A percentile compares a stretch with the other conserved stretches of the same genome.
phyloP scores from a whole-genome alignment of 129 eudicot genomes.

The Centaurea solstitialis region DNA sequence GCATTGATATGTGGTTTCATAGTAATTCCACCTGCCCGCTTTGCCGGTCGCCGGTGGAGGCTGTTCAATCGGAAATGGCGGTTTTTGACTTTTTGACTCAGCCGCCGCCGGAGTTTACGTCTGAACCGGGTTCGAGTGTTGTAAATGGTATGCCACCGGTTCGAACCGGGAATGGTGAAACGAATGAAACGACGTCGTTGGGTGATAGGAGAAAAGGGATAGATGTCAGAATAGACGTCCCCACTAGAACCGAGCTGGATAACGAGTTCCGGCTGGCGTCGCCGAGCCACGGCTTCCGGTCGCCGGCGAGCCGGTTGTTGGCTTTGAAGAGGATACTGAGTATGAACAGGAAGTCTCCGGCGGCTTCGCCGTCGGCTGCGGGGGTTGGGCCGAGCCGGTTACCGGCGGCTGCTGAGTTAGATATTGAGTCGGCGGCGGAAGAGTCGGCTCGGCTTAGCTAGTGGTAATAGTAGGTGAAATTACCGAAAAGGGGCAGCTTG shows the following conservation, averaged over 20 bases:
- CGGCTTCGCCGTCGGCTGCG: constrained; percentile 46
- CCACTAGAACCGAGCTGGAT: constrained; percentile 35
- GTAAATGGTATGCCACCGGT: no score
- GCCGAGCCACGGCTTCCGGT: constrained; percentile 49
- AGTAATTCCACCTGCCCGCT: constrained; percentile 85
- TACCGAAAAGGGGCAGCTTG: constrained; percentile 4
- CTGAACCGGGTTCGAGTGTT: constrained; percentile 44
- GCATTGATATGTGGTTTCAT: constrained; percentile 93
- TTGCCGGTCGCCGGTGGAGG: constrained; percentile 82
- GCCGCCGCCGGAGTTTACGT: constrained; percentile 9
- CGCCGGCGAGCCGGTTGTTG: constrained; percentile 61
- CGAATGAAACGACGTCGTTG: constrained; percentile 34
- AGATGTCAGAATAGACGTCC: constrained; percentile 61
- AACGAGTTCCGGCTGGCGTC: constrained; percentile 47
- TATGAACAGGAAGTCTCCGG: constrained; percentile 46
- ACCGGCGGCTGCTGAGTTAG: constrained; percentile 32
- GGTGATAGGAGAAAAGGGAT: constrained; percentile 52
- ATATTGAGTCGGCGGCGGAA: constrained; percentile 39
- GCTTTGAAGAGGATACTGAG: constrained; percentile 72
- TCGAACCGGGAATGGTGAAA: background rate
- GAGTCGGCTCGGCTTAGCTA: constrained; percentile 19
- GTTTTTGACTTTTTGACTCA: background rate
- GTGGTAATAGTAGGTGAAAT: background rate
- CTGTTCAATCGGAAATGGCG: background rate
- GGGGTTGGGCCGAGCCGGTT: constrained; percentile 53